These are phyloP conservation scores for Rubus parviflorus DNA, from an alignment of 306 rosid genomes.

Conservation along the genomic window DNA sequence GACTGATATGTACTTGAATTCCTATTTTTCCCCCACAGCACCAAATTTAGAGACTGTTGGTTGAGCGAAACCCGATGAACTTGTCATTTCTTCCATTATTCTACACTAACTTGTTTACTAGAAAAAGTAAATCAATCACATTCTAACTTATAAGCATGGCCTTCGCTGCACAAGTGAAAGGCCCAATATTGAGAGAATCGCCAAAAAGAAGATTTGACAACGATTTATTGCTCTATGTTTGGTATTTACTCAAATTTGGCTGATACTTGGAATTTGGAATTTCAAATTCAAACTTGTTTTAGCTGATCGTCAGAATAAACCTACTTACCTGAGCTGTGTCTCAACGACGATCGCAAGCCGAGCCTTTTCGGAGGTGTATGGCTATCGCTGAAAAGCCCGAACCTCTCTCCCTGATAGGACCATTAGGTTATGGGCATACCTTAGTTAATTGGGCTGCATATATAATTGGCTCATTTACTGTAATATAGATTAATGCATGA, in stretches of 20 bases:
- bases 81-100: background rate
- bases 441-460: too few species aligned
- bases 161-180: background rate
- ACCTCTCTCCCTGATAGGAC: too few species aligned
- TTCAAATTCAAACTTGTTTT: constrained; percentile 7
- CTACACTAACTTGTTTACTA: background rate
- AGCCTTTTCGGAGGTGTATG: background rate
- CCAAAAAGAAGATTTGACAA: background rate
- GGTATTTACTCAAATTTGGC: background rate
- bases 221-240: background rate
- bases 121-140: background rate
- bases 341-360: background rate
- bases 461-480: too few species aligned
- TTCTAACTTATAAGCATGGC: background rate
- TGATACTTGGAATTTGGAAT: too few species aligned
- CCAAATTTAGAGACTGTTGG: too few species aligned
- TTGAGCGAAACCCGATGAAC: background rate
- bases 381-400: background rate
- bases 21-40: too few species aligned
- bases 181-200: background rate
- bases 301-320: background rate
- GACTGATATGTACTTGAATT: background rate
- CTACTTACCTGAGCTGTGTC: constrained; percentile 5
- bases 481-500: too few species aligned
- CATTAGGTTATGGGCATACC: too few species aligned